phyloP scores from a whole-genome alignment of 2,329 filamentous ascomycete genomes.

The Verticillium tricorpus region DNA sequence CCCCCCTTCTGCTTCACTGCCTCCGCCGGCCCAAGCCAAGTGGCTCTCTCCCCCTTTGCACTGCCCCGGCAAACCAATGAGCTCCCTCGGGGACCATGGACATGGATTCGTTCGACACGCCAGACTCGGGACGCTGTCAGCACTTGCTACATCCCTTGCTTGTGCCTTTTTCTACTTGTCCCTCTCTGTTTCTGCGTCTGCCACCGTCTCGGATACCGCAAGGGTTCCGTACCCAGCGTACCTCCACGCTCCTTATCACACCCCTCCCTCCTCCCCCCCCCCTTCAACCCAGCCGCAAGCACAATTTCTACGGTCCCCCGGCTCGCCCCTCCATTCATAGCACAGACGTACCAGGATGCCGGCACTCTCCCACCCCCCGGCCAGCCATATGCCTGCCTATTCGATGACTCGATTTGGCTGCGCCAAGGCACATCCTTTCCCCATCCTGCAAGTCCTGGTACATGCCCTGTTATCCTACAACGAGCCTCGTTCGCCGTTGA shows the following conservation, averaged over 20 bases:
- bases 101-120: not conserved
- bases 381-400: not conserved
- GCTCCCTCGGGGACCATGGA: not conserved
- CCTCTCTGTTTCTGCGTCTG: not conserved
- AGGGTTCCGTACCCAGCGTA: not conserved
- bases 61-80: slow-evolving; percentile 1
- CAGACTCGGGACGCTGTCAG: not conserved
- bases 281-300: not conserved
- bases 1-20: not conserved
- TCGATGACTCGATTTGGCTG: not conserved
- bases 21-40: not conserved
- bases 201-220: not conserved
- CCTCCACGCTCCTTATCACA: too few species aligned
- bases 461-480: not conserved
- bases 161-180: not conserved
- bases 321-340: not conserved
- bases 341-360: not conserved
- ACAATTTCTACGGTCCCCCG: not conserved
- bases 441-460: not conserved
- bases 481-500: not conserved
- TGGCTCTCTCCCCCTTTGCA: not conserved
- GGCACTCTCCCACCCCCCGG: not conserved
- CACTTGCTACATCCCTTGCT: not conserved
- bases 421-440: not conserved
- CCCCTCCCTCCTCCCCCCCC: too few species aligned